Percentiles rank a stretch among this genome's conserved stretches.
Conservation (phyloP, 2,329 filamentous ascomycete species). For the Phyllosticta paracitricarpa region DNA sequence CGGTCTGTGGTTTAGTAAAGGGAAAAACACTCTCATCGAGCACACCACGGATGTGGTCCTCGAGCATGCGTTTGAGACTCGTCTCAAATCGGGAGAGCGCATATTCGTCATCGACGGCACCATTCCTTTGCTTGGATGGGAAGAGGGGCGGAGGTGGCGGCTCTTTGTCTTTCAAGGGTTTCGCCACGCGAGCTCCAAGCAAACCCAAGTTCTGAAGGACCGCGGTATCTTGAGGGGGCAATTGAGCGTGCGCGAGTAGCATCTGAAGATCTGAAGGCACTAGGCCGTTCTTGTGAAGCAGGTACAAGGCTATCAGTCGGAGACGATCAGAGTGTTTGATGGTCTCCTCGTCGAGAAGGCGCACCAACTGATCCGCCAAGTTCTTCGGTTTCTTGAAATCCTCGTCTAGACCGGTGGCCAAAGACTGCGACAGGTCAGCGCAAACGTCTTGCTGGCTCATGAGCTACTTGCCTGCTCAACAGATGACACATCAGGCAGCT, state of each 20-base stretch:
- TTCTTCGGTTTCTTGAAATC: conserved; percentile 87
- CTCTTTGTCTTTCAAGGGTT: conserved; percentile 67
- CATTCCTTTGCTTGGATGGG: conserved; percentile 48
- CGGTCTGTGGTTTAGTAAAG: conserved; percentile 46
- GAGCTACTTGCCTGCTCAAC: conserved; percentile 58
- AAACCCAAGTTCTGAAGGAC: conserved; percentile 69
- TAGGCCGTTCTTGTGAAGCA: conserved; percentile 77
- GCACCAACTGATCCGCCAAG: conserved; percentile 72
- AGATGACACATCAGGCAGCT: conserved; percentile 76
- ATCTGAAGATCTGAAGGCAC: conserved; percentile 75
- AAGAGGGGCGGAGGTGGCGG: conserved; percentile 60
- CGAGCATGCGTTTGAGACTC: conserved; percentile 70
- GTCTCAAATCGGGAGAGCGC: conserved; percentile 82
- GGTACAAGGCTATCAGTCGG: conserved; percentile 74
- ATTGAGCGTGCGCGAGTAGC: conserved; percentile 69
- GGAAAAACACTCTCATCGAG: conserved; percentile 37
- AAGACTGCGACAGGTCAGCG: conserved; percentile 37
- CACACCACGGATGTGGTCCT: conserved; percentile 45
- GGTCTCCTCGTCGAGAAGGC: conserved; percentile 76
- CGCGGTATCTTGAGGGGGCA: conserved; percentile 64
- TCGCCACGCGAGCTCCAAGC: conserved; percentile 64
- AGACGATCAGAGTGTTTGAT: conserved; percentile 65
- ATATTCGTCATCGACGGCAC: conserved; percentile 57
- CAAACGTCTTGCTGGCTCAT: too few relatives aligned
- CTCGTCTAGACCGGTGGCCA: conserved; percentile 88